phyloP scores from a whole-genome alignment of 208 protist species.

The Leishmania lainsoni region DNA sequence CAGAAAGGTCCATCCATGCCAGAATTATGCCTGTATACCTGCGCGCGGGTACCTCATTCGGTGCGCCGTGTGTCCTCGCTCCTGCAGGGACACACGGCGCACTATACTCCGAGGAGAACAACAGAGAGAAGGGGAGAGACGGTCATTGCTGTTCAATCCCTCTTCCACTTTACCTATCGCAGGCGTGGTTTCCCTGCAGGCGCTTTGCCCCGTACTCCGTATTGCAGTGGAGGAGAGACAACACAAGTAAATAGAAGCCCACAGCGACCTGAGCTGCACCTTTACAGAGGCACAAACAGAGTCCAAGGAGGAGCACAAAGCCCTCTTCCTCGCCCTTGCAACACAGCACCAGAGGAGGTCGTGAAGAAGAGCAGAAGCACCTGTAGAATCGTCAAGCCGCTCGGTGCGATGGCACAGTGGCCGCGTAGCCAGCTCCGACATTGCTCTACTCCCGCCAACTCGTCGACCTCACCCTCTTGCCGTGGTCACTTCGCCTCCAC shows the following conservation, averaged over 20 bases:
- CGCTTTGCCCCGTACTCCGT: background rate
- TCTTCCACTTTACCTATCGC: background rate
- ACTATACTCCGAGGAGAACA: background rate
- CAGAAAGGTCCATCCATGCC: background rate
- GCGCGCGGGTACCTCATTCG: background rate
- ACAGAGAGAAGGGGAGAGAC: background rate
- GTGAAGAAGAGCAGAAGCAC: background rate
- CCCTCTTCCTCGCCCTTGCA: background rate
- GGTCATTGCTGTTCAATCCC: background rate
- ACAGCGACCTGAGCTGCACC: background rate
- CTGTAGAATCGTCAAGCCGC: too few species aligned
- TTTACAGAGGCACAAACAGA: background rate
- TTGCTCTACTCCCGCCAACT: background rate
- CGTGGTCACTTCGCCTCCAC: constrained; percentile 26
- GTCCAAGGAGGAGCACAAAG: background rate
- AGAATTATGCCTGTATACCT: background rate
- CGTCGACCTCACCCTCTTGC: too few species aligned
- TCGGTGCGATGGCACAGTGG: background rate
- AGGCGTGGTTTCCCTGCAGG: background rate
- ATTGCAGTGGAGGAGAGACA: background rate
- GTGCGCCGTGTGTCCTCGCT: background rate
- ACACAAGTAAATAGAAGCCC: background rate
- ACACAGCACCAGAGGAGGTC: background rate
- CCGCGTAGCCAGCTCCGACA: background rate
- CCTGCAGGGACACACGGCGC: background rate